Conservation (phyloP, 305 asterid species). For the Fraxinus floribunda region DNA sequence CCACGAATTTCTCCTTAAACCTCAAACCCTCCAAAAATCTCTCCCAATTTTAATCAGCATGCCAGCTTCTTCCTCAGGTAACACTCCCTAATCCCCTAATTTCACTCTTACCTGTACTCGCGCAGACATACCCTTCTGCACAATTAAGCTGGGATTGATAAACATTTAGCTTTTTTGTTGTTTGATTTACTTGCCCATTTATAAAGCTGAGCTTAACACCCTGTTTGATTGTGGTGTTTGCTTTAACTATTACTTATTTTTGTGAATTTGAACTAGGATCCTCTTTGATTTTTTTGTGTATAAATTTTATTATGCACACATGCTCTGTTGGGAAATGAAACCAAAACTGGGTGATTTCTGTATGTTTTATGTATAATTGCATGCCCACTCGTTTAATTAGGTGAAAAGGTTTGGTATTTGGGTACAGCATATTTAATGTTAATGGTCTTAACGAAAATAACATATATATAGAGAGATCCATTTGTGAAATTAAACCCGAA, state of each 20-base stretch:
- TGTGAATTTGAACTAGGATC: slow-evolving; percentile 30
- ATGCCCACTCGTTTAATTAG: slow-evolving; percentile 15
- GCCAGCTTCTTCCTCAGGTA: slow-evolving; percentile 95
- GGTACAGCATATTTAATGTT: background rate
- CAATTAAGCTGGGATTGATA: slow-evolving; percentile 20
- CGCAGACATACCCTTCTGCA: slow-evolving; percentile 12
- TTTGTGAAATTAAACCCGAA: background rate
- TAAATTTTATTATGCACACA: slow-evolving; percentile 6
- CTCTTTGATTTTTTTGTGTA: slow-evolving; percentile 15
- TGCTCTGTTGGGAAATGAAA: slow-evolving; percentile 22
- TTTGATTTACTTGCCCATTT: slow-evolving; percentile 21
- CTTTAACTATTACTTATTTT: slow-evolving; percentile 19
- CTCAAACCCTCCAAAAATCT: slow-evolving; percentile 43
- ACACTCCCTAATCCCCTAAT: slow-evolving; percentile 32
- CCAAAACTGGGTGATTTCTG: slow-evolving; percentile 7
- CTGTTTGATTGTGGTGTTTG: slow-evolving; percentile 2
- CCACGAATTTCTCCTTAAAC: slow-evolving; percentile 60
- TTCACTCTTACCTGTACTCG: slow-evolving; percentile 1
- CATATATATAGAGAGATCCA: background rate
- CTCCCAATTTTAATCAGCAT: slow-evolving; percentile 49
- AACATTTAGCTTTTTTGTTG: background rate
- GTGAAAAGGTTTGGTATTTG: slow-evolving; percentile 29
- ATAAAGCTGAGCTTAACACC: slow-evolving; percentile 16
- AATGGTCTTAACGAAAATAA: background rate
- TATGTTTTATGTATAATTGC: background rate